Evolutionary conservation across 2,329 filamentous ascomycete genomes (phyloP), one percentile per base, ranked within the genome.

Genomic region (Neophaeococcomyces mojaviensis): DNA sequence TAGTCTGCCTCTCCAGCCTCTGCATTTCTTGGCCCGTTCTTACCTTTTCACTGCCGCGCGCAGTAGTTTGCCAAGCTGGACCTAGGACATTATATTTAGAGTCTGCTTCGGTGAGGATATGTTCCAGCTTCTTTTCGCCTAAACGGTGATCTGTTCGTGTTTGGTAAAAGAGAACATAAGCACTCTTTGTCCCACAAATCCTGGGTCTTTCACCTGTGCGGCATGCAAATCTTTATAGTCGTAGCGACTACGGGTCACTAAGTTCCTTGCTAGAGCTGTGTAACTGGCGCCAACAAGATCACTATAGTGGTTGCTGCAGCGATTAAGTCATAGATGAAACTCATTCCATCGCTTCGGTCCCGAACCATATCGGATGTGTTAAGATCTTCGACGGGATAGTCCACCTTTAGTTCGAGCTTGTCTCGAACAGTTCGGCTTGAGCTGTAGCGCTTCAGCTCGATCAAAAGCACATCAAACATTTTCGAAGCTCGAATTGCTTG

Each of bases 401-500:
- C 86, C 18, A 98, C 88, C 8, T 86, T 68, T 5, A 89, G 82
- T 58, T 97, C 89, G 38, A 98, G 75, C 72, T 98, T 98, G 65
- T 96, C 88, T 47, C 89, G 76, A 55, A 89, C 83, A 51, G 76
- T 83, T 13, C 86, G 81, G 54, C 82, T 84, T 19, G 85, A 88
- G 61, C 88, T 94, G 64, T 98, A 98, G 5, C 92, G 81, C 72
- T 98, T 98, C 40, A 98, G 74, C 61, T 98, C 92, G 50, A 96
- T 84, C 35, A 97, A 84, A n/a, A 98, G 76, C 50, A 97, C 94
- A 63, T 98, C 92, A 0, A 92, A 92, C 2, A 86, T 84, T 60
- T 90, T 96, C 92, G 98, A 15, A 98, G 78, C 61, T 97, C 89
- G 44, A 98, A 88, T 59, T 92, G 96, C 72, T 98, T 98, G 68